These are phyloP conservation scores for Cordyceps pruinosa DNA, from an alignment of 2,329 filamentous ascomycete genomes.

Conservation along the genomic window DNA sequence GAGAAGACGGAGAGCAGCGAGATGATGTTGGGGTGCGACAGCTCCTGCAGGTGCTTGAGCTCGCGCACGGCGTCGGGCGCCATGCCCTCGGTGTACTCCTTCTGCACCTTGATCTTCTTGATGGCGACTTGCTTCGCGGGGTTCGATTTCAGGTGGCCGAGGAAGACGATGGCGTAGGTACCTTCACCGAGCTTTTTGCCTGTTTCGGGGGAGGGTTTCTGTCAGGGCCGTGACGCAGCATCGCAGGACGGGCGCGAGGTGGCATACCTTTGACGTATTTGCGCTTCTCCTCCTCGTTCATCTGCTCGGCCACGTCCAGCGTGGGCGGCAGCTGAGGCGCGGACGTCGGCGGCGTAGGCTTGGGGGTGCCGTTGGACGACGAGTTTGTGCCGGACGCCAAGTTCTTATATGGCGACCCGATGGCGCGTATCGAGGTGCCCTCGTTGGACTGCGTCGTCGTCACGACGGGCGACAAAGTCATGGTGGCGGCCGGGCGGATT, in stretches of 20 bases:
- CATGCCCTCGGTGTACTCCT: constrained; percentile 84
- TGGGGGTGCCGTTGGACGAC: constrained; percentile 41
- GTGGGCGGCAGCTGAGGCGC: constrained; percentile 29
- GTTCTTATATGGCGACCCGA: constrained; percentile 40
- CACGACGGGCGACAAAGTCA: constrained; percentile 43
- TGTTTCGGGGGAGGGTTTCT: constrained; percentile 25
- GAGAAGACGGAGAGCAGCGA: constrained; percentile 87
- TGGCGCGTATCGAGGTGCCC: constrained; percentile 22
- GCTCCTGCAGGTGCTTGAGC: constrained; percentile 90
- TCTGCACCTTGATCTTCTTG: constrained; percentile 85
- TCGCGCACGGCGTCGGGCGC: constrained; percentile 92
- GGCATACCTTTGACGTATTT: constrained; percentile 79
- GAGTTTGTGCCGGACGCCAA: constrained; percentile 27
- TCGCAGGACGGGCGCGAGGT: background rate
- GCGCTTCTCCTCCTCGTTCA: constrained; percentile 73
- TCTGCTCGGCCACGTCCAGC: constrained; percentile 65
- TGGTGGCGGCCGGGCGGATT: constrained; percentile 25
- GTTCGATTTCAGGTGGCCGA: constrained; percentile 70
- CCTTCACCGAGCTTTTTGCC: constrained; percentile 90
- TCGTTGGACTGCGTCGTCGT: constrained; percentile 30
- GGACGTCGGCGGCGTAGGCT: constrained; percentile 25
- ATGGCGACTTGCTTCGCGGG: constrained; percentile 75
- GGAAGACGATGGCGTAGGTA: constrained; percentile 93
- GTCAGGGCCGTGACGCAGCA: background rate
- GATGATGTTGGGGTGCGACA: constrained; percentile 93